phyloP scores from a whole-genome alignment of 2,329 filamentous ascomycete species.

The Fusarium tanahbumbuense region DNA sequence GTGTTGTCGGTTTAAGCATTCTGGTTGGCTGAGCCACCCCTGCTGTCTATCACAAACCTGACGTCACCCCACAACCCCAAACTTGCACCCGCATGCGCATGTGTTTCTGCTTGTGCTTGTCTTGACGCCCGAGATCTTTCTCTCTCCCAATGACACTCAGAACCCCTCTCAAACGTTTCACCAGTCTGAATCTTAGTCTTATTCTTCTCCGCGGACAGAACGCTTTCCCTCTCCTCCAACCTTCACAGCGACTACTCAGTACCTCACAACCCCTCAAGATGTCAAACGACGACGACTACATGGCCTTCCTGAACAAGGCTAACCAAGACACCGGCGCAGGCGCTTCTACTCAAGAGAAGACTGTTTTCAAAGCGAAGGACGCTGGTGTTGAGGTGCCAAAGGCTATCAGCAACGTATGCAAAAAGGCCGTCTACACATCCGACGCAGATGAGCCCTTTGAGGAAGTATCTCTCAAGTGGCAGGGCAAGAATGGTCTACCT shows the following conservation, averaged over 20 bases:
- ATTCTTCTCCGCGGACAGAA: conserved; percentile 2
- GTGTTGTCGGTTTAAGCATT: not conserved
- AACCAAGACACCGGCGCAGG: conserved; percentile 73
- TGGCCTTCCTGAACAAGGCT: conserved; percentile 86
- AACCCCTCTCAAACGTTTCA: conserved; percentile 16
- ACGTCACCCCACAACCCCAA: conserved; percentile 49
- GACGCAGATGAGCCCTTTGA: conserved; percentile 90
- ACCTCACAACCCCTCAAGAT: conserved; percentile 57
- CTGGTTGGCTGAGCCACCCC: conserved; percentile 14
- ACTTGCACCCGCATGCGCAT: conserved; percentile 30
- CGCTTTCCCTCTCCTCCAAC: not conserved
- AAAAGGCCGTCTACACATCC: conserved; percentile 75
- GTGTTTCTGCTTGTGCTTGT: conserved; percentile 22
- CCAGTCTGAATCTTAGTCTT: conserved; percentile 6
- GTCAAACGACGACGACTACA: conserved; percentile 85
- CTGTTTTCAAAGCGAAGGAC: conserved; percentile 65
- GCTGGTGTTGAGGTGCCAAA: conserved; percentile 69
- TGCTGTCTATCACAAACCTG: conserved; percentile 32
- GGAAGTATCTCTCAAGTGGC: conserved; percentile 75
- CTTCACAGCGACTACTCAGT: conserved; percentile 32
- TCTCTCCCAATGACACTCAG: conserved; percentile 34
- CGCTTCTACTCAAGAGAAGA: conserved; percentile 31
- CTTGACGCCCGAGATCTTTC: conserved; percentile 22
- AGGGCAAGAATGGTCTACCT: conserved; percentile 63
- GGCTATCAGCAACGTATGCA: conserved; percentile 61